Percentiles rank a stretch among this genome's conserved stretches.
Conservation (phyloP, 106 monocot species). For the Xerophyta viscosa region DNA sequence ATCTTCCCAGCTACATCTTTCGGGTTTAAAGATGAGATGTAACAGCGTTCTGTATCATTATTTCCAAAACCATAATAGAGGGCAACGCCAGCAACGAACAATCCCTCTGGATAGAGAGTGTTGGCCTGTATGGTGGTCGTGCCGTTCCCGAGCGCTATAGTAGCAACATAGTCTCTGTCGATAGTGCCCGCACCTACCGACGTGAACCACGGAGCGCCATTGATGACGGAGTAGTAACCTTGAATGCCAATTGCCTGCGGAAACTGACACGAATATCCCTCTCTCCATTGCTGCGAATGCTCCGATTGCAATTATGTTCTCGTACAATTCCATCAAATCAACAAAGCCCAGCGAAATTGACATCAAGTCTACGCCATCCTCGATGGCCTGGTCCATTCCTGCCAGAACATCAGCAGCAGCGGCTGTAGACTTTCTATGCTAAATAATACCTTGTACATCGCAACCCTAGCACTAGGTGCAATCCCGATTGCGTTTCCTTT, state of each 20-base stretch:
- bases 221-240: conserved; percentile 10
- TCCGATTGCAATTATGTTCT: conserved; percentile 22
- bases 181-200: conserved; percentile 29
- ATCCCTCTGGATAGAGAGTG: conserved; percentile 14
- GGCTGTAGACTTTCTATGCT: conserved; percentile 5
- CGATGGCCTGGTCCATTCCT: conserved; percentile 34
- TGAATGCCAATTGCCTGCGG: conserved; percentile 24
- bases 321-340: background rate
- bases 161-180: conserved; percentile 28
- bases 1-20: no score
- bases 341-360: conserved; percentile 21
- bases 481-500: conserved; percentile 40
- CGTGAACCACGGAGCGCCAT: conserved; percentile 34
- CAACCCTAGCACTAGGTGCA: conserved; percentile 44
- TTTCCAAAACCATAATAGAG: conserved; percentile 14
- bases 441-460: conserved; percentile 74
- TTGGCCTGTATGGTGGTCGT: background rate
- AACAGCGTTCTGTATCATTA: no score
- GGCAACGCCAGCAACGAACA: conserved; percentile 1
- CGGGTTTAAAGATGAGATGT: no score
- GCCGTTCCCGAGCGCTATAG: conserved; percentile 13
- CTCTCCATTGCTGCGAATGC: conserved; percentile 43
- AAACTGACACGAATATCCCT: conserved; percentile 23
- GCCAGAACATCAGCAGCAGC: conserved; percentile 28
- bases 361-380: conserved; percentile 35